phyloP scores from a whole-genome alignment of 768 basidiomycete genomes.

The Macrolepiota albuminosa region DNA sequence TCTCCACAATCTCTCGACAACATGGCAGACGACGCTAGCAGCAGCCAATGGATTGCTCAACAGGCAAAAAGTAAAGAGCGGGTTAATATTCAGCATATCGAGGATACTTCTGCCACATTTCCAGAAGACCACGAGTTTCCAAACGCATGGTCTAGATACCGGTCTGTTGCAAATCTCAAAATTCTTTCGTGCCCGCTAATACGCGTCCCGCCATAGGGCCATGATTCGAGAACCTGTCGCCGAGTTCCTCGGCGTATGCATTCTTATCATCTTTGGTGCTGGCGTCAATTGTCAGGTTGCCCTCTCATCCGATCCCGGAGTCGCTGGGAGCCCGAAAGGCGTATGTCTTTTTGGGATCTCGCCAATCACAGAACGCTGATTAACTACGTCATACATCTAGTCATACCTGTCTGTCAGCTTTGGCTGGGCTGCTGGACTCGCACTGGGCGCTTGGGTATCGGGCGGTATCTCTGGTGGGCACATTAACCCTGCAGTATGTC shows the following conservation, averaged over 20 bases:
- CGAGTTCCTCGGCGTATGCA: constrained; percentile 57
- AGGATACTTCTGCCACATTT: neutral
- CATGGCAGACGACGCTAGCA: neutral
- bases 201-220: constrained; percentile 24
- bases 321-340: constrained; percentile 48
- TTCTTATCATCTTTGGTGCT: constrained; percentile 55
- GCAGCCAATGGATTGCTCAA: neutral
- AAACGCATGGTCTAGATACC: constrained; percentile 51
- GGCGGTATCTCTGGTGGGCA: constrained; percentile 71
- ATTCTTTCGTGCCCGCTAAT: neutral
- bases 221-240: constrained; percentile 55
- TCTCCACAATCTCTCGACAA: neutral
- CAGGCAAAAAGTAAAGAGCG: neutral
- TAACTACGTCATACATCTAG: constrained; percentile 21
- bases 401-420: constrained; percentile 44
- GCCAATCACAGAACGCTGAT: neutral
- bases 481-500: constrained; percentile 63
- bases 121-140: constrained; percentile 32
- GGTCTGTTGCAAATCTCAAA: constrained; percentile 29
- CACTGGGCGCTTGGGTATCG: constrained; percentile 65
- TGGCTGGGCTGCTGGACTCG: constrained; percentile 56
- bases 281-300: constrained; percentile 56
- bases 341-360: constrained; percentile 31
- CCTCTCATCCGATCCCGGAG: constrained; percentile 39
- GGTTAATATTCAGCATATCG: neutral